phyloP scores from a whole-genome alignment of 495 filamentous ascomycete species.

The Neurospora sp. region DNA sequence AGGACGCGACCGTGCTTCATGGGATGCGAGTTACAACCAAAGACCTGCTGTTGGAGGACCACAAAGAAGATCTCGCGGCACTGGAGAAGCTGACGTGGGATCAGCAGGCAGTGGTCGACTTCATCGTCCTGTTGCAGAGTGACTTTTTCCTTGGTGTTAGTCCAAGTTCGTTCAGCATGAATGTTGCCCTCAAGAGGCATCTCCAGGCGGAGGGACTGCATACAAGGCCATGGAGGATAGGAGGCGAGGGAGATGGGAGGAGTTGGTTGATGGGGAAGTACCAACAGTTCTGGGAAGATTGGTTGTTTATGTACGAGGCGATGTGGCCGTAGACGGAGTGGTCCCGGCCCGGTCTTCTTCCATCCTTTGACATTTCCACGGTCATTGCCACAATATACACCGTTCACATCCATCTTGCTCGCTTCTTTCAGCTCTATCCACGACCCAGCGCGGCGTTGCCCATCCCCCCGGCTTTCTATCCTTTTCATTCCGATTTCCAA shows the following conservation, averaged over 20 bases:
- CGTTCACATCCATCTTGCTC: neutral
- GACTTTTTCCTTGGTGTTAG: conserved; percentile 35
- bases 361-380: neutral
- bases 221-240: conserved; percentile 33
- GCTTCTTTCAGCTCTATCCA: neutral
- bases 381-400: neutral
- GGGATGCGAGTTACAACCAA: conserved; percentile 26
- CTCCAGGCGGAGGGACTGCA: conserved; percentile 27
- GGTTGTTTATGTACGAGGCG: conserved; percentile 38
- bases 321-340: conserved; percentile 27
- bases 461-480: neutral
- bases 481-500: neutral
- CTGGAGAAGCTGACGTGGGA: conserved; percentile 33
- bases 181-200: conserved; percentile 33
- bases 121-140: conserved; percentile 26
- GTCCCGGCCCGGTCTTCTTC: neutral
- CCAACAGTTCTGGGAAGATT: conserved; percentile 34
- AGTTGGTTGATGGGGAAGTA: conserved; percentile 34
- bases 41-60: conserved; percentile 16
- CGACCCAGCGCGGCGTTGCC: neutral
- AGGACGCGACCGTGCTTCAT: neutral
- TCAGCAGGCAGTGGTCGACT: conserved; percentile 36
- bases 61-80: conserved; percentile 15
- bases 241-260: conserved; percentile 27
- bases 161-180: conserved; percentile 37